Conservation (phyloP, 202 grass and related monocot genomes). For the Setaria viridis region DNA sequence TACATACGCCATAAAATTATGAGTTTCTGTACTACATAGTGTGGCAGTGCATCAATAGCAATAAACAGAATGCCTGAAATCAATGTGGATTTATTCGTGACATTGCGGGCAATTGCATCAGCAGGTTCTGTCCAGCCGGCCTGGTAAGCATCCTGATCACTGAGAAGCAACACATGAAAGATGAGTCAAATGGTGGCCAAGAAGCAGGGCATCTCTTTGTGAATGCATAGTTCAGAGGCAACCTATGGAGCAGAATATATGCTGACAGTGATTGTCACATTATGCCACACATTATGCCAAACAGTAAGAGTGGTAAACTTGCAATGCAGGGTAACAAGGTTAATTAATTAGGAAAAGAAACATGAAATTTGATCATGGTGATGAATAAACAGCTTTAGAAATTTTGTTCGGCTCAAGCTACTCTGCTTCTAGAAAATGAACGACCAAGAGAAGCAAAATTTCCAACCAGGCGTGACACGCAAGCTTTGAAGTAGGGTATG, state of each 20-base stretch:
- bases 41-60: constrained; percentile 21
- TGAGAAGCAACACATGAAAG: constrained; percentile 38
- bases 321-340: background rate
- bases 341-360: constrained; percentile 11
- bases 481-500: constrained; percentile 73
- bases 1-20: constrained; percentile 13
- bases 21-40: background rate
- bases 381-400: background rate
- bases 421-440: constrained; percentile 24
- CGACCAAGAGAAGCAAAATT: constrained; percentile 14
- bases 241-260: constrained; percentile 26
- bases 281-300: background rate
- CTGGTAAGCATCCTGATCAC: constrained; percentile 32
- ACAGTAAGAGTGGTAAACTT: background rate
- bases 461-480: constrained; percentile 51
- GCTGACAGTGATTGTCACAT: background rate
- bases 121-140: constrained; percentile 16
- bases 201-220: background rate
- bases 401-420: background rate
- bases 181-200: constrained; percentile 7
- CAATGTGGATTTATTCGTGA: constrained; percentile 25
- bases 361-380: constrained; percentile 5
- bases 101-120: constrained; percentile 27
- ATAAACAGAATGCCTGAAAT: constrained; percentile 21
- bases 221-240: constrained; percentile 23